Percentiles rank a stretch among this genome's conserved stretches.
These are phyloP conservation scores for Trichoderma atroviride DNA, from an alignment of 2,329 filamentous ascomycete species.

Conservation along the genomic window DNA sequence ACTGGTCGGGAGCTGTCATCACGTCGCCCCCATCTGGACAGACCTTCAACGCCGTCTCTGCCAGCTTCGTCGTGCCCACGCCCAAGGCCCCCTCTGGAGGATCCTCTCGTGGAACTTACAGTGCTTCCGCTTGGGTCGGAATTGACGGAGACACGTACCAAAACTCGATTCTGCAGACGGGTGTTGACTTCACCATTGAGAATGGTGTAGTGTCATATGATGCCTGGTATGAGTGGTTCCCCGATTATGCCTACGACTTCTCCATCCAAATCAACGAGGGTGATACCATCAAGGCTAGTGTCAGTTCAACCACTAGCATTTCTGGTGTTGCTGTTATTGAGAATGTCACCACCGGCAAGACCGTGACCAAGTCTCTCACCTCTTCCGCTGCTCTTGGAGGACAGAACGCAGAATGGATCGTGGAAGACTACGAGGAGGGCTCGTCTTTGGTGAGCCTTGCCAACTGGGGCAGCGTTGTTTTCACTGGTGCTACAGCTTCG, in stretches of 20 bases:
- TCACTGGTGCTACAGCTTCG: slow-evolving; percentile 11
- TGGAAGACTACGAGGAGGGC: slow-evolving; percentile 6
- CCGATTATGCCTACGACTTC: slow-evolving; percentile 6
- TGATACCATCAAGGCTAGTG: slow-evolving; percentile 5
- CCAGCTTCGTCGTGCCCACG: slow-evolving; percentile 6
- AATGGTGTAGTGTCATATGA: slow-evolving; percentile 14
- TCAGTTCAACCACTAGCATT: not conserved
- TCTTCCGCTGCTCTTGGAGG: not conserved
- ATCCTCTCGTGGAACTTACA: not conserved
- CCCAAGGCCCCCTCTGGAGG: not conserved
- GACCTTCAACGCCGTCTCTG: slow-evolving; percentile 9
- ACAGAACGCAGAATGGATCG: slow-evolving; percentile 18
- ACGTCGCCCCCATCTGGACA: slow-evolving; percentile 1
- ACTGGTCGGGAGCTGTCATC: slow-evolving; percentile 22
- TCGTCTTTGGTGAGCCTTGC: not conserved
- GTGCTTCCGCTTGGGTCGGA: slow-evolving; percentile 45
- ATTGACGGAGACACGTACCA: slow-evolving; percentile 47
- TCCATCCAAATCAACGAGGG: not conserved
- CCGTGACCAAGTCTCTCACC: slow-evolving; percentile 11
- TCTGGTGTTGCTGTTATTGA: slow-evolving; percentile 15
- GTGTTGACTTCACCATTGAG: slow-evolving; percentile 35
- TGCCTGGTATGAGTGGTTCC: slow-evolving; percentile 23
- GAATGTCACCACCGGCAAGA: slow-evolving; percentile 16
- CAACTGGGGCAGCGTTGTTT: slow-evolving; percentile 17
- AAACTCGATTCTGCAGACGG: slow-evolving; percentile 45